These are phyloP conservation scores for Neurospora crassa DNA, from an alignment of 2,329 filamentous ascomycete species.

Conservation along the genomic window DNA sequence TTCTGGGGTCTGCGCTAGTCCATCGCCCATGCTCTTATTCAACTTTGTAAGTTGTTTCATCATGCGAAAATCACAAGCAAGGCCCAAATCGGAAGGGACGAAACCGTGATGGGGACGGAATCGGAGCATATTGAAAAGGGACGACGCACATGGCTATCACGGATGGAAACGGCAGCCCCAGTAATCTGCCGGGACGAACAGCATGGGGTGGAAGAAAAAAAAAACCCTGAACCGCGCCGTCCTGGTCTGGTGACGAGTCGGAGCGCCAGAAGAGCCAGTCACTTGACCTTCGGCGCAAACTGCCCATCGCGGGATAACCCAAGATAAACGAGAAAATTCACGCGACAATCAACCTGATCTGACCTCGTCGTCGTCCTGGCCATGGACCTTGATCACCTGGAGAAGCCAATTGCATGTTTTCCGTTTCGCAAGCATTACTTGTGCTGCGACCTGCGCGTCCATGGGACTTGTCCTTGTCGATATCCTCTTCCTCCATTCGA, in stretches of 20 bases:
- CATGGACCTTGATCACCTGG: not conserved
- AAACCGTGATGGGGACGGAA: not conserved
- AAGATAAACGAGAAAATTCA: not conserved
- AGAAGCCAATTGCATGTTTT: not conserved
- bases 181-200: not conserved
- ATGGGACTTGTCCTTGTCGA: not conserved
- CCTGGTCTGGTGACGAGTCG: not conserved
- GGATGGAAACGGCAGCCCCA: not conserved
- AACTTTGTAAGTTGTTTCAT: not conserved
- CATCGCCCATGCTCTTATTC: not conserved
- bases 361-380: not conserved
- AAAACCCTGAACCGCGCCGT: not conserved
- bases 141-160: not conserved
- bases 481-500: not conserved
- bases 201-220: not conserved
- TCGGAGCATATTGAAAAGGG: not conserved
- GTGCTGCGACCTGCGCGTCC: not conserved
- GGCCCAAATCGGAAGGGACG: not conserved
- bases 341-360: not conserved
- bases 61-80: no score
- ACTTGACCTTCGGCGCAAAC: not conserved
- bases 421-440: not conserved
- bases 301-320: not conserved
- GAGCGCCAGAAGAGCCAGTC: not conserved
- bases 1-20: not conserved